Evolutionary conservation across 1,284 basidiomycete species (phyloP).

Genomic region (Peniophora sp.): DNA sequence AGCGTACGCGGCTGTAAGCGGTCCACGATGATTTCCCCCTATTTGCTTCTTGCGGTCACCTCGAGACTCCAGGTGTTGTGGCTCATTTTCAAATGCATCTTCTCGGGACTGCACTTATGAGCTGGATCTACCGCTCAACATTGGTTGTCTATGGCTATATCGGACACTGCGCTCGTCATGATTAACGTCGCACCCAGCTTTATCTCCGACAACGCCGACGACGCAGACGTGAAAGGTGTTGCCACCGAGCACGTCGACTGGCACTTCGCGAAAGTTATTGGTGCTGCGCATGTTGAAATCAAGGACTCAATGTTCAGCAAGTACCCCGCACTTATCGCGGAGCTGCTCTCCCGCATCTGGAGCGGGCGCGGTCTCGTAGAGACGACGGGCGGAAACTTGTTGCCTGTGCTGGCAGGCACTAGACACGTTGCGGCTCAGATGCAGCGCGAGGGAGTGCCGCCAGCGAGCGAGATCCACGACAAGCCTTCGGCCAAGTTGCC

Average conservation of each 20-base stretch:
- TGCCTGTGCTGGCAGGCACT: conserved; percentile 70
- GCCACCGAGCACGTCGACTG: conserved; percentile 85
- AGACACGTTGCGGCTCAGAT: conserved; percentile 61
- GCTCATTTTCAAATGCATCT: no score
- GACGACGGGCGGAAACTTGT: conserved; percentile 75
- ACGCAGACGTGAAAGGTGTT: conserved; percentile 60
- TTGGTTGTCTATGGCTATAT: no score
- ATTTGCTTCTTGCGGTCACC: no score
- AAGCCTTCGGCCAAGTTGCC: conserved; percentile 55
- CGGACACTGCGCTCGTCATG: no score
- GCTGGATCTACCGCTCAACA: no score
- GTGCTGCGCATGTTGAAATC: conserved; percentile 65
- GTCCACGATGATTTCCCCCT: no score
- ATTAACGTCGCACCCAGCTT: conserved; percentile 74
- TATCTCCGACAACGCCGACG: conserved; percentile 44
- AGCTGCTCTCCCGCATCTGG: conserved; percentile 81
- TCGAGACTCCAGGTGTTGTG: no score
- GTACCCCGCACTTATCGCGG: conserved; percentile 65
- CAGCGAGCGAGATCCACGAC: conserved; percentile 55
- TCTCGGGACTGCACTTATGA: no score
- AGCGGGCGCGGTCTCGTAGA: conserved; percentile 67
- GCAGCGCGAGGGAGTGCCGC: conserved; percentile 41
- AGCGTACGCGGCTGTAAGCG: no score
- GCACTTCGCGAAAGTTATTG: conserved; percentile 74
- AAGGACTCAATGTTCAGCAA: conserved; percentile 66